Evolutionary conservation across 1,139 yeast genomes (phyloP).

Genomic region (Lodderomyces theae): DNA sequence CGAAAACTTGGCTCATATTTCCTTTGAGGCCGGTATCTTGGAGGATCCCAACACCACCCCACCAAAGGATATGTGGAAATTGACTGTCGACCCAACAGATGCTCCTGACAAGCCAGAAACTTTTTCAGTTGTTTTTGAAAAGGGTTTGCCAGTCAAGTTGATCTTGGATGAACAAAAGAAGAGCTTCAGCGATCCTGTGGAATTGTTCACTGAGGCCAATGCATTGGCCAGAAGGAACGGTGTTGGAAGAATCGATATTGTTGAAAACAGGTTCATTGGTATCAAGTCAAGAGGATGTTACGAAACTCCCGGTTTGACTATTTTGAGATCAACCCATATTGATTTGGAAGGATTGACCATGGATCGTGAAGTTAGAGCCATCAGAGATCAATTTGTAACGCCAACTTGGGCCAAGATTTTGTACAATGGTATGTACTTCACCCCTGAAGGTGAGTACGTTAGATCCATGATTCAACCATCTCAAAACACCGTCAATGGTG

Average conservation of each 20-base stretch:
- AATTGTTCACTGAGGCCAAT: conserved; percentile 87
- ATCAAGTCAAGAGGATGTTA: conserved; percentile 99
- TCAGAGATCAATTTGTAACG: conserved; percentile 95
- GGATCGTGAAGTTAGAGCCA: conserved; percentile 96
- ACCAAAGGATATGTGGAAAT: conserved; percentile 99
- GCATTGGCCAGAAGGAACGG: conserved; percentile 98
- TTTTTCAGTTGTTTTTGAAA: conserved; percentile 73
- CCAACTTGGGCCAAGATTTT: conserved; percentile 85
- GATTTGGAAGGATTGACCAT: conserved; percentile 95
- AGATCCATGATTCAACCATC: conserved; percentile 93
- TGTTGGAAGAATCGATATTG: conserved; percentile 98
- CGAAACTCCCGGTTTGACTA: conserved; percentile 97
- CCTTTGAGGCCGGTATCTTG: conserved; percentile 97
- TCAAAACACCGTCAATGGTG: conserved; percentile 92
- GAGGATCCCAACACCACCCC: conserved; percentile 99
- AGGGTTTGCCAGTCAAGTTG: conserved; percentile 87
- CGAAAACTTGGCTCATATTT: conserved; percentile 97
- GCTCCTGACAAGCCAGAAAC: conserved; percentile 94
- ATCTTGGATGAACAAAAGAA: conserved; percentile 60
- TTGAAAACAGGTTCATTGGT: conserved; percentile 98
- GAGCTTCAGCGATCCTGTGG: conserved; percentile 79
- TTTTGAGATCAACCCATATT: conserved; percentile 89
- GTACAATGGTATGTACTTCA: conserved; percentile 96
- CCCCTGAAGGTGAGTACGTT: conserved; percentile 96
- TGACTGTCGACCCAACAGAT: conserved; percentile 91